phyloP scores from a whole-genome alignment of 257 asterid genomes.

The Forsythia suspensa region DNA sequence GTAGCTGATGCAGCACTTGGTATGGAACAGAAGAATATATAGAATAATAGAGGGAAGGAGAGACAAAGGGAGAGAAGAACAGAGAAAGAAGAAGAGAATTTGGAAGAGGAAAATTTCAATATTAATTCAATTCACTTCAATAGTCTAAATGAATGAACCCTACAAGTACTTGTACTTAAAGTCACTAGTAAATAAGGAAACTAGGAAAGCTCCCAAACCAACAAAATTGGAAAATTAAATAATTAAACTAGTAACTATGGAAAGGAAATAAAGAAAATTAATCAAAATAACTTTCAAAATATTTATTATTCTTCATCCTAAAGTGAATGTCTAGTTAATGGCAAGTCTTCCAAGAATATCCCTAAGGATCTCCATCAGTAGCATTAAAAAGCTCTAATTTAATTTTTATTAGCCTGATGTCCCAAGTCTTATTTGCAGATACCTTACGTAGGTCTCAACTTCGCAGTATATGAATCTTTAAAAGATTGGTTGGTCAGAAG shows the following conservation, averaged over 20 bases:
- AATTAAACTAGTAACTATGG: not conserved
- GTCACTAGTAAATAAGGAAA: not conserved
- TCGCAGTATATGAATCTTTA: constrained; percentile 94
- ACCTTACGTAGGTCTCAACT: constrained; percentile 97
- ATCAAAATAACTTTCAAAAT: not conserved
- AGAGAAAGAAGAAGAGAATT: not conserved
- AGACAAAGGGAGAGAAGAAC: not conserved
- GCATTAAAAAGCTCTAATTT: not conserved
- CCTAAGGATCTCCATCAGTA: not conserved
- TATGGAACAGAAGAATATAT: not conserved
- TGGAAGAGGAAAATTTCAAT: too few relatives aligned
- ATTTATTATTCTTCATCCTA: not conserved
- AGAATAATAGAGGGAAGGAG: not conserved
- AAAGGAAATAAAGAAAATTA: not conserved
- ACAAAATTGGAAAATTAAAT: not conserved
- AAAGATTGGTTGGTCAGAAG: constrained; percentile 79
- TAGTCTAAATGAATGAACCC: not conserved
- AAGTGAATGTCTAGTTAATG: not conserved
- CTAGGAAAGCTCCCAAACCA: not conserved
- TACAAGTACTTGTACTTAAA: not conserved
- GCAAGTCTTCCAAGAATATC: not conserved
- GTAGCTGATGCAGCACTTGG: not conserved
- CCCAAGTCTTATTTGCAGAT: constrained; percentile 52
- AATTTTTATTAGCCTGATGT: not conserved
- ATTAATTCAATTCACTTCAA: not conserved